These are phyloP conservation scores for Lepidopterella palustris DNA, from an alignment of 495 filamentous ascomycete species.

Conservation along the genomic window DNA sequence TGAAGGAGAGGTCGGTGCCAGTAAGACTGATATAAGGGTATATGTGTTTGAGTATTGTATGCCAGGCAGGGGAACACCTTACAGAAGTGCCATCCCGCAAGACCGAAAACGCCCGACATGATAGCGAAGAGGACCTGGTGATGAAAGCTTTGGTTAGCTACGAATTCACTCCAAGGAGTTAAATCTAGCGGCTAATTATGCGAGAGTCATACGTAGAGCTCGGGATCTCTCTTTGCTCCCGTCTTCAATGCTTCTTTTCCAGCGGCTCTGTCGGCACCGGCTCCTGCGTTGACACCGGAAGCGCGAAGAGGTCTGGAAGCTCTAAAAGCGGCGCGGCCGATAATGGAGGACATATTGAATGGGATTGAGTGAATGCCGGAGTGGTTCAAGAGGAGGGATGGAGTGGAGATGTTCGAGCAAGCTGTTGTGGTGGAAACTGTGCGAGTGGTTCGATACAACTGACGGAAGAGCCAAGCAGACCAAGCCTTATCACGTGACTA, in stretches of 20 bases:
- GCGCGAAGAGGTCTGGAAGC: conserved; percentile 28
- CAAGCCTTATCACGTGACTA: too few relatives aligned
- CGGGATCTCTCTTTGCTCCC: conserved; percentile 68
- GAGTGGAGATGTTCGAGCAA: conserved; percentile 9
- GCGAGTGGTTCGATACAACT: background rate
- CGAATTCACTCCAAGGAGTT: background rate
- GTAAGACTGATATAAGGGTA: too few relatives aligned
- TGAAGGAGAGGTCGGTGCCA: background rate
- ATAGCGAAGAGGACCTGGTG: conserved; percentile 80
- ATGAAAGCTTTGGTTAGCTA: conserved; percentile 25
- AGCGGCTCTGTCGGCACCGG: conserved; percentile 42
- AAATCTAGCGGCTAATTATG: background rate
- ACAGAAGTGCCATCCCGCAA: conserved; percentile 86
- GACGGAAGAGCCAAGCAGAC: background rate
- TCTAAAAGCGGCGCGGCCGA: conserved; percentile 33
- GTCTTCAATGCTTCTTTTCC: conserved; percentile 48
- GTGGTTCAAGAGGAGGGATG: background rate
- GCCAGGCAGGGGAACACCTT: conserved; percentile 22
- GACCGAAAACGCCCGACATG: conserved; percentile 80
- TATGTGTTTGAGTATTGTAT: too few relatives aligned
- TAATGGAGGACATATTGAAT: conserved; percentile 35
- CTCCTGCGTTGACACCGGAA: conserved; percentile 8
- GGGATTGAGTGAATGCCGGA: conserved; percentile 13
- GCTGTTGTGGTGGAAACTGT: background rate
- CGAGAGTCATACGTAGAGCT: conserved; percentile 63